These are phyloP conservation scores for Albatrellus sp. DNA, from an alignment of 1,284 basidiomycete species.

Conservation along the genomic window DNA sequence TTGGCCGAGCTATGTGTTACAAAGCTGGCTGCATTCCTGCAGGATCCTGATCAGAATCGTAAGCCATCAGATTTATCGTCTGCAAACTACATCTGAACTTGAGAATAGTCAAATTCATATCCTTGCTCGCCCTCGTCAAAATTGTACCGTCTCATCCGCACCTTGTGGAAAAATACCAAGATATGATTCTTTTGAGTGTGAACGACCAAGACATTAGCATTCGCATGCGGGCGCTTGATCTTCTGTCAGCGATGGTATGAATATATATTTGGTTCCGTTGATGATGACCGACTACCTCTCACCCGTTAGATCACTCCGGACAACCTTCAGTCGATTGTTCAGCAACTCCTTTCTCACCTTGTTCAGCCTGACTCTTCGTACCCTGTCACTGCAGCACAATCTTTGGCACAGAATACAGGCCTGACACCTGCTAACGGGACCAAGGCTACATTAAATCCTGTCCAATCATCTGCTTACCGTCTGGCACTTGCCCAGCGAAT, in stretches of 20 bases:
- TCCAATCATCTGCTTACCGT: constrained; percentile 70
- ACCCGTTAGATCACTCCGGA: constrained; percentile 55
- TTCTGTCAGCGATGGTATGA: constrained; percentile 84
- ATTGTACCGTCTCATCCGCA: constrained; percentile 90
- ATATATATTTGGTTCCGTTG: constrained; percentile 3
- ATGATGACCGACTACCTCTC: background rate
- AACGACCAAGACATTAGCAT: constrained; percentile 94
- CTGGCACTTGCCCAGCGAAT: constrained; percentile 72
- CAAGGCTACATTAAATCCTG: constrained; percentile 33
- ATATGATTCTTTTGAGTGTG: constrained; percentile 82
- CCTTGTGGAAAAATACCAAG: constrained; percentile 86
- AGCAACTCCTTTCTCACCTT: constrained; percentile 79
- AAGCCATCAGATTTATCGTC: constrained; percentile 16
- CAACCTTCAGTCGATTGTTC: constrained; percentile 83
- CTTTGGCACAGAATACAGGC: constrained; percentile 38
- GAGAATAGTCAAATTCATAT: constrained; percentile 84
- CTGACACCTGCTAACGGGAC: constrained; percentile 24
- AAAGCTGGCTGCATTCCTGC: constrained; percentile 85
- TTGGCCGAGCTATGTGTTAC: constrained; percentile 86
- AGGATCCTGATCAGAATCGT: constrained; percentile 95
- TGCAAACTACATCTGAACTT: too few species aligned
- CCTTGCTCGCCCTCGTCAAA: constrained; percentile 89
- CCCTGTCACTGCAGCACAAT: constrained; percentile 48
- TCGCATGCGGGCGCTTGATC: constrained; percentile 87
- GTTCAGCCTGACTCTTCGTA: constrained; percentile 45